phyloP scores from a whole-genome alignment of 2,329 filamentous ascomycete species.

The Lasiodiplodia citricola region DNA sequence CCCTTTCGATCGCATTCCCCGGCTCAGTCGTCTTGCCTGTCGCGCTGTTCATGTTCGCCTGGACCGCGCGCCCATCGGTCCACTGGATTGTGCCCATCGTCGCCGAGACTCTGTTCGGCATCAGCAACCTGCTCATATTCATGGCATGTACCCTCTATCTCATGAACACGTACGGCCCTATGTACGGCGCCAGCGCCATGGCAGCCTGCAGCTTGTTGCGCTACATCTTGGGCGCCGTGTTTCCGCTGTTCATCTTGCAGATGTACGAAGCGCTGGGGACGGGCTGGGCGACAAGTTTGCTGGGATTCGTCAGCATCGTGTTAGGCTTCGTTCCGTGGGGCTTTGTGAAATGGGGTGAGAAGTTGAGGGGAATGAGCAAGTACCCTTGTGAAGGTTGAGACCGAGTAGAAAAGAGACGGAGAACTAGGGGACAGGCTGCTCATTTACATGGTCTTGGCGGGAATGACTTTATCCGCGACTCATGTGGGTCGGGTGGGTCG shows the following conservation, averaged over 20 bases:
- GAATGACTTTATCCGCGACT: neutral
- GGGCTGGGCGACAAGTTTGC: slow-evolving; percentile 47
- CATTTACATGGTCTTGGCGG: neutral
- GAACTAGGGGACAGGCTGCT: neutral
- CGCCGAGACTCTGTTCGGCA: slow-evolving; percentile 38
- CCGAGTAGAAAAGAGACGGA: neutral
- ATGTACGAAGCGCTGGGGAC: slow-evolving; percentile 43
- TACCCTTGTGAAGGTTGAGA: slow-evolving; percentile 23
- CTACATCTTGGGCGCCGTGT: slow-evolving; percentile 61
- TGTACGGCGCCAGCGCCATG: slow-evolving; percentile 62
- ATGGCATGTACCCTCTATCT: slow-evolving; percentile 51
- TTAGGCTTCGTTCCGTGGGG: slow-evolving; percentile 30
- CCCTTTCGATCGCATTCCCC: slow-evolving; percentile 42
- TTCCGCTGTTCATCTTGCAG: slow-evolving; percentile 67
- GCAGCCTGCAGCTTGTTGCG: slow-evolving; percentile 65
- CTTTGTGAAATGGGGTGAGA: slow-evolving; percentile 19
- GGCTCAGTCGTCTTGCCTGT: slow-evolving; percentile 41
- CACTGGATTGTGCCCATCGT: slow-evolving; percentile 48
- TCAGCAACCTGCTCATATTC: slow-evolving; percentile 41
- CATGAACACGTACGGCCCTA: slow-evolving; percentile 61
- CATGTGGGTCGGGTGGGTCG: slow-evolving; percentile 1
- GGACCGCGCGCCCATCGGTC: slow-evolving; percentile 41
- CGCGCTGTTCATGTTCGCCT: slow-evolving; percentile 48
- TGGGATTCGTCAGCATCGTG: slow-evolving; percentile 46
- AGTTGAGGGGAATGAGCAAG: slow-evolving; percentile 7